phyloP scores from a whole-genome alignment of 345 rosid species.

The Citrus cavaleriei region DNA sequence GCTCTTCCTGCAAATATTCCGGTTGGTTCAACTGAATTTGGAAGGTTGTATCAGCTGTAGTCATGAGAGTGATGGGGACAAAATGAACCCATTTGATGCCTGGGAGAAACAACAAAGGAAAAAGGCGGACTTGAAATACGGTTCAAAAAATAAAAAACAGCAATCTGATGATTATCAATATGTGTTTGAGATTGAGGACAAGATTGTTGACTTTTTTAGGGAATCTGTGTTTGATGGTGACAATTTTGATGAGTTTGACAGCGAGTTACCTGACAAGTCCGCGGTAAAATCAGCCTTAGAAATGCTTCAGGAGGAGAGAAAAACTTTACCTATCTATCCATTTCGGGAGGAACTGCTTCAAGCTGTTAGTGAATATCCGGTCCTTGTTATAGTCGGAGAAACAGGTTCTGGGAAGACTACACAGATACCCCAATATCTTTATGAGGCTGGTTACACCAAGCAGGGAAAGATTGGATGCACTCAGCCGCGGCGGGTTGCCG shows the following conservation, averaged over 20 bases:
- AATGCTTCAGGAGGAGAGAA: conserved; percentile 87
- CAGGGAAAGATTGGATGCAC: conserved; percentile 82
- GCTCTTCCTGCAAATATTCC: too few relatives aligned
- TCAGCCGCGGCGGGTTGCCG: conserved; percentile 96
- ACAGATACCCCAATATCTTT: conserved; percentile 88
- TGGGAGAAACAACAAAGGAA: conserved; percentile 98
- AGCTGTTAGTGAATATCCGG: conserved; percentile 60
- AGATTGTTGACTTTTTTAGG: conserved; percentile 73
- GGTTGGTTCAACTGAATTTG: too few relatives aligned
- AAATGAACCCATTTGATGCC: conserved; percentile 86
- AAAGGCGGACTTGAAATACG: conserved; percentile 72
- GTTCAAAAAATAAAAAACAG: conserved; percentile 68
- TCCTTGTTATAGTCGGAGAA: conserved; percentile 74
- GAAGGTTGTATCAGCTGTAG: too few relatives aligned
- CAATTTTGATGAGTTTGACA: conserved; percentile 45
- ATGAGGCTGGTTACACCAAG: conserved; percentile 95
- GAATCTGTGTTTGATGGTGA: conserved; percentile 82
- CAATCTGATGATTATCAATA: conserved; percentile 70
- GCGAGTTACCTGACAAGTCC: conserved; percentile 39
- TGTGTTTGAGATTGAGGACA: conserved; percentile 72
- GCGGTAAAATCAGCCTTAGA: conserved; percentile 63
- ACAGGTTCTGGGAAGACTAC: conserved; percentile 62
- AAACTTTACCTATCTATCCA: conserved; percentile 74
- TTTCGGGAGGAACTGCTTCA: conserved; percentile 74
- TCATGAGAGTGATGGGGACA: conserved; percentile 44